Base-by-base conservation (phyloP, 345 rosid species). In the Citrus sinensis region DNA sequence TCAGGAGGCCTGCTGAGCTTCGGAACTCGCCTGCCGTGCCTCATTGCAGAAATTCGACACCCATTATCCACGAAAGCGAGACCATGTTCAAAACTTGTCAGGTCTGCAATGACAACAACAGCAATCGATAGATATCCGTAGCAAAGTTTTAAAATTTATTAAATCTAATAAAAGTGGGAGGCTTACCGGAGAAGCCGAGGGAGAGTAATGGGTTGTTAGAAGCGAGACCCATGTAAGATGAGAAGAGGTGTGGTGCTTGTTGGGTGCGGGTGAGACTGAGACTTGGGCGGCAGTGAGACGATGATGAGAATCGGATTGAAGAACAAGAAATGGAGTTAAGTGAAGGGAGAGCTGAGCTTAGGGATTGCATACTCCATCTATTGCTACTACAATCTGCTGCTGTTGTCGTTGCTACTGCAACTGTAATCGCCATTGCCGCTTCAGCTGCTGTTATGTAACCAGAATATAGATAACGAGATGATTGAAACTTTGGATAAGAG, bases 1-100 rank as follows among this genome's bases (percentile, higher is more conserved):
- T 92, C 98, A 1, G 98, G 98, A 17, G 98, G 98, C 74, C 98
- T 86, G 65, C 92, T 95, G 34, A 95, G 93, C 89, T 92, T 95
- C 62, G 98, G 97, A 9, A 95, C 98, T 55, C 90, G 81, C 73
- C 87, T 82, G 24, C 97, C 98, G 51, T 95, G 98, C 49, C 98
- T 86, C 98, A 95, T 95, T 0, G 92, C 94, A 51, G 64, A 92
- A 8, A 95, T n/a, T 27, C 93, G 95, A 75, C 86, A 70, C 3
- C 97, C 92, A 7, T 89, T 90, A 5, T 87, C 88, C 1, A 91
- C 70, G 9, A 79, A 67, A 70, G 85, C 76, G 74, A 93, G 89
- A 14, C 86, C 86, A 10, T 75, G 72, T 76, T 86, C 94, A 69
- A 80, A 89, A 62, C 89, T 88, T 1, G 74, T 51, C 75, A 68